These are phyloP conservation scores for Penicillium sp. DNA, from an alignment of 2,329 filamentous ascomycete species.

Conservation along the genomic window DNA sequence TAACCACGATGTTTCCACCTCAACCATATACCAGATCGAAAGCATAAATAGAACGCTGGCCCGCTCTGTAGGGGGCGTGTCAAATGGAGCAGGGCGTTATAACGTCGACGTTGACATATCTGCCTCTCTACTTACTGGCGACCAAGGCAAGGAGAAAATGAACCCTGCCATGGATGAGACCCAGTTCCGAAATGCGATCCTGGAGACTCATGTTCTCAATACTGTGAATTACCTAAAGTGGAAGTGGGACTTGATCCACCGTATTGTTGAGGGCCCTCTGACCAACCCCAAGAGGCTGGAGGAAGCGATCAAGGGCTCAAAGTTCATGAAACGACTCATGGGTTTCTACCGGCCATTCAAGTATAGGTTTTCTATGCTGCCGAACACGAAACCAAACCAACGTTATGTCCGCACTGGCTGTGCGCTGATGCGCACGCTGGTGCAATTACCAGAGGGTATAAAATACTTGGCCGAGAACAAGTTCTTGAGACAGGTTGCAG, in stretches of 20 bases:
- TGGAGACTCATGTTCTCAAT: conserved; percentile 72
- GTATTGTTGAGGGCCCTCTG: conserved; percentile 83
- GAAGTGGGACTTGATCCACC: conserved; percentile 91
- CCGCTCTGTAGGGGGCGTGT: conserved; percentile 56
- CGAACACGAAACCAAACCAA: conserved; percentile 85
- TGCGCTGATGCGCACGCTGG: conserved; percentile 71
- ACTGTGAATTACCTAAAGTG: conserved; percentile 89
- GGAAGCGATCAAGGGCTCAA: conserved; percentile 86
- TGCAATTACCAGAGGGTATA: conserved; percentile 76
- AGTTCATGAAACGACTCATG: conserved; percentile 88
- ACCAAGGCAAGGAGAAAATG: conserved; percentile 47
- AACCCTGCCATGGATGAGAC: conserved; percentile 56
- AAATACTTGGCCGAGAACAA: conserved; percentile 87
- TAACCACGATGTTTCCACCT: conserved; percentile 68
- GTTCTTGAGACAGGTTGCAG: conserved; percentile 81
- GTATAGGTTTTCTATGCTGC: conserved; percentile 80
- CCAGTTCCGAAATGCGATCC: conserved; percentile 53
- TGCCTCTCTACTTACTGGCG: conserved; percentile 32
- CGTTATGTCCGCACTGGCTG: conserved; percentile 88
- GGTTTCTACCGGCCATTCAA: conserved; percentile 97
- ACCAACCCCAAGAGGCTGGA: conserved; percentile 85
- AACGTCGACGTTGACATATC: conserved; percentile 41
- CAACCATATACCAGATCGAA: conserved; percentile 94
- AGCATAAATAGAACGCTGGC: conserved; percentile 91
- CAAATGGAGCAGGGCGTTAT: conserved; percentile 34